These are phyloP conservation scores for Neurospora intermedia DNA, from an alignment of 495 filamentous ascomycete genomes.

Conservation along the genomic window DNA sequence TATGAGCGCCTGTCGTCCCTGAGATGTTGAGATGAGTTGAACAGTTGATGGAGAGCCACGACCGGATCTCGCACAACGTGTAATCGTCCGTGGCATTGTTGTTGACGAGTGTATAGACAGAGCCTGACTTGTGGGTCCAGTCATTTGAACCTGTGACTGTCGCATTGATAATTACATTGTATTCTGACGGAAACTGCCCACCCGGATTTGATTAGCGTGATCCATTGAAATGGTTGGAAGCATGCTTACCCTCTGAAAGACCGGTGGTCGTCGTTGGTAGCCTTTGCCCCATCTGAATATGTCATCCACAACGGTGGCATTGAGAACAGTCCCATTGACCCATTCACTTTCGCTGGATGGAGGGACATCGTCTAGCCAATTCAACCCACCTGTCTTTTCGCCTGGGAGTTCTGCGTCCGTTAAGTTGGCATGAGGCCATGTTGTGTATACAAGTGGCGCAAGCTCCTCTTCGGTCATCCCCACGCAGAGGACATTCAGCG, in stretches of 20 bases:
- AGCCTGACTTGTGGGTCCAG: conserved; percentile 26
- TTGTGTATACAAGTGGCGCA: conserved; percentile 47
- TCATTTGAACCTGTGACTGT: background rate
- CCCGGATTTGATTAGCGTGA: background rate
- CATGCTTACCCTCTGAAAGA: conserved; percentile 46
- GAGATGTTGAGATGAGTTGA: conserved; percentile 50
- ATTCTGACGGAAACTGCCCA: conserved; percentile 37
- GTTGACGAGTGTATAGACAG: conserved; percentile 57
- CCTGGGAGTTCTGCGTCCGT: conserved; percentile 11
- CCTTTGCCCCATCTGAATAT: conserved; percentile 52
- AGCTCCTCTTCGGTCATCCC: conserved; percentile 49
- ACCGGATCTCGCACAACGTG: conserved; percentile 52
- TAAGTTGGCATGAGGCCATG: conserved; percentile 40
- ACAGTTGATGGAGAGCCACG: conserved; percentile 47
- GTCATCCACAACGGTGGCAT: conserved; percentile 49
- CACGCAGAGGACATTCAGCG: conserved; percentile 59
- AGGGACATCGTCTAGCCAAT: conserved; percentile 22
- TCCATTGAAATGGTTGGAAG: background rate
- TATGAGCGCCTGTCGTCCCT: conserved; percentile 40
- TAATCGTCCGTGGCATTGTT: conserved; percentile 31
- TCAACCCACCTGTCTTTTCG: conserved; percentile 13
- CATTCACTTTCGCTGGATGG: conserved; percentile 17
- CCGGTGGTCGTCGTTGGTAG: conserved; percentile 42
- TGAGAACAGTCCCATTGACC: conserved; percentile 27
- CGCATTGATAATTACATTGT: conserved; percentile 57